phyloP scores from a whole-genome alignment of 441 rosid species.

The Corymbia calophylla region DNA sequence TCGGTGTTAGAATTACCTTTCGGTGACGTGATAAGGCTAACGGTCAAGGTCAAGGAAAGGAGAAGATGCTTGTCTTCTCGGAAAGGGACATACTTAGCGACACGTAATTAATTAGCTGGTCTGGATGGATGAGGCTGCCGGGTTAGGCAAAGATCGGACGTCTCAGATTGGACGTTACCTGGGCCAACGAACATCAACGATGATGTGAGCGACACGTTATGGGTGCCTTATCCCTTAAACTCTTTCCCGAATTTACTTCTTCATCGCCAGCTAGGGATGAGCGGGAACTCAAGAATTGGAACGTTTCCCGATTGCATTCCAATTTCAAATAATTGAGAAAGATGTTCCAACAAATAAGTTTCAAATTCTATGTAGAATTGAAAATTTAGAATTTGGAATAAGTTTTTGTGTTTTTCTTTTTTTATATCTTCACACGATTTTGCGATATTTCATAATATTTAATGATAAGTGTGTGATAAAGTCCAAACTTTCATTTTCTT shows the following conservation, averaged over 20 bases:
- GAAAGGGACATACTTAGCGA: background rate
- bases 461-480: too few species aligned
- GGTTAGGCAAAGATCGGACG: background rate
- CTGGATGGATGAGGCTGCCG: background rate
- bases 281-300: too few species aligned
- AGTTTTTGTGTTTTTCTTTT: too few species aligned
- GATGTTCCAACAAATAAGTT: too few species aligned
- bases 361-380: too few species aligned
- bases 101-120: background rate
- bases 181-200: background rate
- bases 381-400: too few species aligned
- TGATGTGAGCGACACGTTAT: background rate
- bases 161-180: background rate
- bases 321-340: too few species aligned
- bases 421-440: too few species aligned
- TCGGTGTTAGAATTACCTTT: background rate
- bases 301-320: too few species aligned
- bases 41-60: background rate
- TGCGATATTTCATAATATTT: too few species aligned
- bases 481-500: too few species aligned
- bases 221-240: background rate
- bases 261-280: background rate
- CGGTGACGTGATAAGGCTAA: background rate
- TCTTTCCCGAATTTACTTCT: background rate
- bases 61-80: background rate